Conservation (phyloP, 495 filamentous ascomycete species). For the Beverwykella pulmonaria region DNA sequence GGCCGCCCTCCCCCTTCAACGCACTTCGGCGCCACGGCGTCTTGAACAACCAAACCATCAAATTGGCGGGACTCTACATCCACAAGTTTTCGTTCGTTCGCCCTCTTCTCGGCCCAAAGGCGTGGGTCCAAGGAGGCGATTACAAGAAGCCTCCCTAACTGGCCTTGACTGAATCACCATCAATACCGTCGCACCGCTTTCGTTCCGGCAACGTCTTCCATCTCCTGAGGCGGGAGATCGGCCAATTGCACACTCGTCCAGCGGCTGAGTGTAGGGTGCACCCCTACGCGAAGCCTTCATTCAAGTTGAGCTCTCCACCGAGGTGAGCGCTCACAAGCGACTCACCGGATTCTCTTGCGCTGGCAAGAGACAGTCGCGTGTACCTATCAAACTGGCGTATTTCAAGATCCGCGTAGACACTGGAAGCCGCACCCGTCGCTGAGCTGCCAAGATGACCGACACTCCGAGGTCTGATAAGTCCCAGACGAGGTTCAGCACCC, state of each 20-base stretch:
- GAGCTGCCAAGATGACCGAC: slow-evolving; percentile 49
- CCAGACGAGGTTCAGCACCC: slow-evolving; percentile 69
- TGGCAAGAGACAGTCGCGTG: slow-evolving; percentile 35
- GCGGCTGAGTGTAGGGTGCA: slow-evolving; percentile 53
- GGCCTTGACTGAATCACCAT: slow-evolving; percentile 46
- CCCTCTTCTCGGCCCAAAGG: slow-evolving; percentile 89
- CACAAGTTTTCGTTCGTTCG: slow-evolving; percentile 78
- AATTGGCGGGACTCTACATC: slow-evolving; percentile 92
- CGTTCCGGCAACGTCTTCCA: not conserved
- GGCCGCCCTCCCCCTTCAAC: slow-evolving; percentile 5
- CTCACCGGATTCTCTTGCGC: slow-evolving; percentile 40
- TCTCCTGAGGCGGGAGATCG: slow-evolving; percentile 4
- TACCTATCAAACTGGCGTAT: slow-evolving; percentile 31
- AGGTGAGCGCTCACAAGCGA: slow-evolving; percentile 48
- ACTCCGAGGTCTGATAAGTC: slow-evolving; percentile 63
- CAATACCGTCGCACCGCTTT: not conserved
- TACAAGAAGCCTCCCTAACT: slow-evolving; percentile 98
- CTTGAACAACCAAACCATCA: slow-evolving; percentile 61
- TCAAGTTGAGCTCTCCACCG: slow-evolving; percentile 43
- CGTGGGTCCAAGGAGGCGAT: slow-evolving; percentile 92
- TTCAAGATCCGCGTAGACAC: not conserved
- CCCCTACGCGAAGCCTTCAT: slow-evolving; percentile 48
- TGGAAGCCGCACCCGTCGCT: slow-evolving; percentile 13
- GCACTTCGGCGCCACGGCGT: slow-evolving; percentile 35
- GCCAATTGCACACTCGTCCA: not conserved